Base-by-base conservation (phyloP, 2,329 filamentous ascomycete genomes). In the Trichoderma lentiforme region DNA sequence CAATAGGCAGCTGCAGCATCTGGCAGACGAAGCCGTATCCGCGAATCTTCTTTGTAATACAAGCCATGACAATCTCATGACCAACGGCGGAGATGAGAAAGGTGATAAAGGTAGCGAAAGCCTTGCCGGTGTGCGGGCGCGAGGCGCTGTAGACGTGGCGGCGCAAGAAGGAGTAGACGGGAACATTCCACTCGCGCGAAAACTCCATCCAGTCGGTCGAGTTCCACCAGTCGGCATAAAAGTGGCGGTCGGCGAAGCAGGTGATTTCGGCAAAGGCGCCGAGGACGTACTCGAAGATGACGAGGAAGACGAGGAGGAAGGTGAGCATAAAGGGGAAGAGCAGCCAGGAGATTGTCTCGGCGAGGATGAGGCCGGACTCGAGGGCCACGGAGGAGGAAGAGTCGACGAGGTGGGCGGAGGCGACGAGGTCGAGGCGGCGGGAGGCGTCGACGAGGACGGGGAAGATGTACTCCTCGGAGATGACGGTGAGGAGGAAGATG, bases 291-390 rank as follows among this genome's bases (percentile, higher is more conserved):
- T 99, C 96, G 81, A 98, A 99, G 77, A 98, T 98, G 81, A 98
- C 94, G 72, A 99, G 90, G 84, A 99, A 99, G 70, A 98, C 95
- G 62, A 98, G 90, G 5, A 98, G 85, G 80, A 98, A 97, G 4
- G 92, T 97, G 73, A 98, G 87, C 93, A 98, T 98, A 82, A 98
- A 99, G 3, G 96, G 96, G 82, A 98, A 98, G 26, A 99, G 88
- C 21, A 99, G 89, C 86, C 93, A 91, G 71, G 92, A 95, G 79
- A 97, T 95, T 15, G 93, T 94, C 85, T 98, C 96, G 32, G 93
- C 90, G 28, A 99, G 87, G 75, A 98, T 90, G 73, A 99, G 88
- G 3, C 90, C 86, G 71, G 89, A 89, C 74, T 98, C 96, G 2
- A 87, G 83, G 32, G 85, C 79, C 53, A 86, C 80, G 3, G 82